Percentiles rank a stretch among this genome's conserved stretches.
phyloP scores from a whole-genome alignment of 2,329 filamentous ascomycete genomes.

The Cordyceps tenuipes region DNA sequence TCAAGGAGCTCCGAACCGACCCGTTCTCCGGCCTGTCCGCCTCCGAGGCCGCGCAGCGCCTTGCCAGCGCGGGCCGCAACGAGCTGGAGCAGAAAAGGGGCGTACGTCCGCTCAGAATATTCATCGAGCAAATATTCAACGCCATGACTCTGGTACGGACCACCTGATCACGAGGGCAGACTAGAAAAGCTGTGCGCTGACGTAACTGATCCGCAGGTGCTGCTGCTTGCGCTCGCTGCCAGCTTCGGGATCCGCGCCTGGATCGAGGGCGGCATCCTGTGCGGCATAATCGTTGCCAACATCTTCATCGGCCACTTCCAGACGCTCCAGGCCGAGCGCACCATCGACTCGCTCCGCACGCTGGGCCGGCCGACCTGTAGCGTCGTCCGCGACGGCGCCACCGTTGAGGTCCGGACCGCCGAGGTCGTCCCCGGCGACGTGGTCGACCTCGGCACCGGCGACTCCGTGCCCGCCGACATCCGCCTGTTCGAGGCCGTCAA shows the following conservation, averaged over 20 bases:
- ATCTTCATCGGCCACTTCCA: constrained; percentile 40
- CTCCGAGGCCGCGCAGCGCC: constrained; percentile 40
- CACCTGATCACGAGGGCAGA: too few relatives aligned
- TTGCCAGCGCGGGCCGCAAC: constrained; percentile 49
- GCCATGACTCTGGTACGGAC: constrained; percentile 44
- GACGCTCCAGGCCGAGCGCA: constrained; percentile 33
- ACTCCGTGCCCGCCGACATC: constrained; percentile 49
- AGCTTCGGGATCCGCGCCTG: constrained; percentile 41
- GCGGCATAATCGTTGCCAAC: constrained; percentile 44
- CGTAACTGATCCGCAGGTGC: constrained; percentile 22
- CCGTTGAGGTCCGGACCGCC: constrained; percentile 23
- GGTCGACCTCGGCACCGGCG: constrained; percentile 39
- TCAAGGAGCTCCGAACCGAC: constrained; percentile 42
- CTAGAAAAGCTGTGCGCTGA: neutral
- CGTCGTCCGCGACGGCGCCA: constrained; percentile 29
- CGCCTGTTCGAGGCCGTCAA: constrained; percentile 49
- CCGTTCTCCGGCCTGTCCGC: constrained; percentile 44
- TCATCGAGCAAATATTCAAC: constrained; percentile 49
- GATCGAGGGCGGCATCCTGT: constrained; percentile 42
- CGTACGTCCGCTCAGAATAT: constrained; percentile 48
- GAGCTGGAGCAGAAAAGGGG: constrained; percentile 39
- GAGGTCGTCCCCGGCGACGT: constrained; percentile 50
- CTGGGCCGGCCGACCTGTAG: constrained; percentile 29
- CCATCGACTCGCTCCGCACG: constrained; percentile 31
- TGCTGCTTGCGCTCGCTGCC: constrained; percentile 52